A percentile compares a stretch with the other conserved stretches of the same genome.
These are phyloP conservation scores for Celoporthe dispersa DNA, from an alignment of 2,329 filamentous ascomycete species.

Conservation along the genomic window DNA sequence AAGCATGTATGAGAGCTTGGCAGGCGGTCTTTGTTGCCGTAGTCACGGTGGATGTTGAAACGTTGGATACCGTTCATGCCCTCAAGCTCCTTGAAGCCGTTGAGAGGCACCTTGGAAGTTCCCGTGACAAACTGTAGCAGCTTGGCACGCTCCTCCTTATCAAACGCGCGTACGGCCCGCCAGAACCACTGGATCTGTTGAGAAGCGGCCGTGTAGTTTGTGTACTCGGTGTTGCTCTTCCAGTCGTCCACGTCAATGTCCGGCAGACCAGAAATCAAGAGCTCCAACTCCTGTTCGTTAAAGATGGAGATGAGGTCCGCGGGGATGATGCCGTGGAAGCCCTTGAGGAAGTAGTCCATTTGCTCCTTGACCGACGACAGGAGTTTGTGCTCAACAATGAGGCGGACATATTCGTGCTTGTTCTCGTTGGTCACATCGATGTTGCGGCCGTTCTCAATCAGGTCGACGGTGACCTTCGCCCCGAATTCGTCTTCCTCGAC, in stretches of 20 bases:
- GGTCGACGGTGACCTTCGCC: slow-evolving; percentile 82
- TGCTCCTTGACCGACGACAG: slow-evolving; percentile 92
- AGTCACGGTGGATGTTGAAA: slow-evolving; percentile 99
- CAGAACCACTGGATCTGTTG: slow-evolving; percentile 99
- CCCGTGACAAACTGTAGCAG: slow-evolving; percentile 97
- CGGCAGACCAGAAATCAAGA: slow-evolving; percentile 93
- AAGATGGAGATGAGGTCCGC: slow-evolving; percentile 95
- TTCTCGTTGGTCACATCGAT: slow-evolving; percentile 96
- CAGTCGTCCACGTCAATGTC: slow-evolving; percentile 99
- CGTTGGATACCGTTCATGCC: slow-evolving; percentile 98
- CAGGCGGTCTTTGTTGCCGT: slow-evolving; percentile 92
- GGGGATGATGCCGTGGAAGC: slow-evolving; percentile 98
- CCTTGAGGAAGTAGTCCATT: slow-evolving; percentile 88
- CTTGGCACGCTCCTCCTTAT: slow-evolving; percentile 98
- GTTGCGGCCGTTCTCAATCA: slow-evolving; percentile 85
- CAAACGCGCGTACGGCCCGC: slow-evolving; percentile 94
- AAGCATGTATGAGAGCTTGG: slow-evolving; percentile 98
- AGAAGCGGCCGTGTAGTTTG: slow-evolving; percentile 93
- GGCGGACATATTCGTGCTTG: slow-evolving; percentile 95
- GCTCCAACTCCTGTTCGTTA: slow-evolving; percentile 95
- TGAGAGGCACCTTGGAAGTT: slow-evolving; percentile 96
- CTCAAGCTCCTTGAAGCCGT: slow-evolving; percentile 98
- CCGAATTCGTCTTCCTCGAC: slow-evolving; percentile 94
- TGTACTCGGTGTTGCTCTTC: slow-evolving; percentile 98
- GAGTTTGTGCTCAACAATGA: slow-evolving; percentile 92